Base-by-base conservation (phyloP, 1,284 basidiomycete species). In the Entoloma clypeatum region DNA sequence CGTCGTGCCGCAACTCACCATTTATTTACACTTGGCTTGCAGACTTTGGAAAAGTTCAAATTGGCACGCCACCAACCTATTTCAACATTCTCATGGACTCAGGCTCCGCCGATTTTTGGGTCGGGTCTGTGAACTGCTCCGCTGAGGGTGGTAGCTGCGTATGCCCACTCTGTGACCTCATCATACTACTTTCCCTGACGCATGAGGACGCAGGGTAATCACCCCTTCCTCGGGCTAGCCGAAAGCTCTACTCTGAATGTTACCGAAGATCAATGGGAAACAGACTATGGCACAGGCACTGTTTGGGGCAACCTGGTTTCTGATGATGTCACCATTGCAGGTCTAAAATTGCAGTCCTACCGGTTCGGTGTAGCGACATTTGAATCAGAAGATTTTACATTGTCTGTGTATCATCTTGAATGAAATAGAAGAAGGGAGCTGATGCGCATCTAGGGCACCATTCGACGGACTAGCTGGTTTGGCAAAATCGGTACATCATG, bases 261-360 rank as follows among this genome's bases (percentile, higher is more conserved):
- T 44, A 70, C 70, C 4, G 60, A 66, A 14, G 57, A 68, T 41
- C 57, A 59, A 7, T 91, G 85, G 67, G 55, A 71, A 36, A 80
- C 89, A 44, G 72, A 72, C 1, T 92, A 92, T 58, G 87, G 83
- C 11, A 74, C 82, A 0, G 89, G 89, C 7, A 58, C 64, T 11
- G 86, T 89, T 10, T 54, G 67, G 7, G 88, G 89, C 24, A 60
- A 69, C 3, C 67, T 89, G 43, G 69, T 78, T 40, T 64, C 64
- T 19, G 89, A 92, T 59, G 68, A 75, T 38, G 55, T 91, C 42
- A 66, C 60, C 35, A 65, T 92, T 36, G 85, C 77, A 7, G 81
- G 79, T 7, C 63, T 91, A 30, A 64, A 61, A 2, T 63, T 92
- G 14, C 54, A 58, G 5, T 68, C 64, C 8, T 78, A 84, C 58